Base-by-base conservation (phyloP, 768 basidiomycete species). In the Dioszegia hungarica region DNA sequence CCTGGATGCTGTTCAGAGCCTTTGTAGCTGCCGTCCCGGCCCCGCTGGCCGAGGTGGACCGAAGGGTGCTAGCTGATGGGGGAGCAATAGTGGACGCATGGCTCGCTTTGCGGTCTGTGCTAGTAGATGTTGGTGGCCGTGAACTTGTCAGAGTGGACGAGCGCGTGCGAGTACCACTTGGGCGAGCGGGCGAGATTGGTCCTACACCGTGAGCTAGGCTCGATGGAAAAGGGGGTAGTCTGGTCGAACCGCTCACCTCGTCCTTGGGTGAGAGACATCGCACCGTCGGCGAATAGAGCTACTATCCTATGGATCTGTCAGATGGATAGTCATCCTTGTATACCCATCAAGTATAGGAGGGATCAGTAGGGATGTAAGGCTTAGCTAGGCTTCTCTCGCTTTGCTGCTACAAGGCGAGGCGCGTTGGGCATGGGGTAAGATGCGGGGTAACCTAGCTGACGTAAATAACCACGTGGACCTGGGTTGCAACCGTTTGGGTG, bases 91-190 rank as follows among this genome's bases (percentile, higher is more conserved):
- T 38, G 2, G 49, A 51, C 2, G 49, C 49, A 6, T 51, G 49
- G 25, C 36, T 39, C 36, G 36, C 34, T 27, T 51, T 37, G 24
- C 49, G 49, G 3, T 51, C 49, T 3, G 34, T 37, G 15, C 25
- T 27, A 2, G 22, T 29, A 5, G 47, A 48, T 11, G 17, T 17
- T 8, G 49, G n/a, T 15, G 49, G 49, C 11, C 49, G 49, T 17
- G 49, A 29, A 9, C 10, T 11, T 25, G 36, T 38, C 49, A 51
- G 49, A 22, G 49, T 51, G 8, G 49, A 51, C 4, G 49, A 51
- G 19, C 49, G 49, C 5, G 49, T 51, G 17, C 49, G 33, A 24
- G 29, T 51, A 27, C 33, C 34, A 19, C 5, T 49, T 6, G 47
- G 47, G 3, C n/a, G 31, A 17, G n/a, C 34, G 9, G 47, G 31